Base-by-base conservation (phyloP, 1,284 basidiomycete genomes). In the Rhodotorula sp. region DNA sequence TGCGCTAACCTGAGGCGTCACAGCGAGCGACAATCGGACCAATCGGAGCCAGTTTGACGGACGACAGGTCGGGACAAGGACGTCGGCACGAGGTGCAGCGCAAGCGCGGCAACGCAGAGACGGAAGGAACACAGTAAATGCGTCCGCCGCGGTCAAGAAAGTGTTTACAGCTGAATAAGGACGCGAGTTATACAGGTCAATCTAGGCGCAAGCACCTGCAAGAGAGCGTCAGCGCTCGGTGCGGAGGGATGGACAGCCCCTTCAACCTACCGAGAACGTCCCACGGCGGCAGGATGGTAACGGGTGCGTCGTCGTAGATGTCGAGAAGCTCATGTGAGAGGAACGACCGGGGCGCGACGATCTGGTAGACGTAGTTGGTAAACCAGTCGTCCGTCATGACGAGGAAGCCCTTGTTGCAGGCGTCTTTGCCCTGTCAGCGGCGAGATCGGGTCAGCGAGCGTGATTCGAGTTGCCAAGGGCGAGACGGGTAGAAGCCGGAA, bases 301-400 rank as follows among this genome's bases (percentile, higher is more conserved):
- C 49, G 29, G 24, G 13, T 19, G 15, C 24, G 4, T 82, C 81
- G 74, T 95, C 90, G 71, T 86, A 89, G 22, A 94, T 86, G 76
- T 88, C 85, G 47, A 89, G 86, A 61, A 93, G 88, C 58, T 91
- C 88, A 79, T 85, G 88, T 24, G 90, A 87, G 44, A 91, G 90
- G 48, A 59, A 52, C 0, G 30, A 11, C 48, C 88, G 89, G 34
- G 91, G 91, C 15, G 91, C 86, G 22, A 95, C 93, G 34, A 94
- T 86, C 80, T 93, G 91, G 81, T 90, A 94, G 36, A 86, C 88
- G 74, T 80, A 93, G 88, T 96, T 84, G 71, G 89, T 87, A 81
- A 97, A 97, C 94, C 94, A 97, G 53, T 24, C 67, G 49, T 79
- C 76, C 15, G 77, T 76, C 79, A 95, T 96, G 76, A 96, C 88